Conservation (phyloP, 306 rosid species). For the Arachis stenosperma region DNA sequence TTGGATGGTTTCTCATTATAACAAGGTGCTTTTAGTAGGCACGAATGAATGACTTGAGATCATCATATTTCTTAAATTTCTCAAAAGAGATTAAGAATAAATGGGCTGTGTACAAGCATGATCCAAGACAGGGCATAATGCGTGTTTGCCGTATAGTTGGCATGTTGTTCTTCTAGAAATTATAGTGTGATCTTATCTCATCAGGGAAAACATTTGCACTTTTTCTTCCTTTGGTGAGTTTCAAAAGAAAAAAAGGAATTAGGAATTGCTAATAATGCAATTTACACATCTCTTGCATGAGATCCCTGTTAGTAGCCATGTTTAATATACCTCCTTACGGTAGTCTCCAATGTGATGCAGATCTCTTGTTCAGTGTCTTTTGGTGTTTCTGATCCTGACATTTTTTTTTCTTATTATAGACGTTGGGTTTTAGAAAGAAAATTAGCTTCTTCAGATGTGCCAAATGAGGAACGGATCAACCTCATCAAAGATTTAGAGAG, state of each 20-base stretch:
- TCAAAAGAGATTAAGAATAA: not conserved
- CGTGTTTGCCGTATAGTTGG: not conserved
- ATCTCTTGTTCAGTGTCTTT: slow-evolving; percentile 35
- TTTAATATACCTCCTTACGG: slow-evolving; percentile 17
- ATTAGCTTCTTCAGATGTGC: slow-evolving; percentile 91
- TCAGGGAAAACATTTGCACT: not conserved
- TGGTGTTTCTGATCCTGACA: slow-evolving; percentile 41
- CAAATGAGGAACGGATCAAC: slow-evolving; percentile 83
- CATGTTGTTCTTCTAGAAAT: slow-evolving; percentile 1
- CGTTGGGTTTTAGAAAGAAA: slow-evolving; percentile 91
- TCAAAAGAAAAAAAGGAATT: slow-evolving; percentile 10
- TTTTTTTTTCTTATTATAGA: slow-evolving; percentile 49
- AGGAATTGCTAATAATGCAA: not conserved
- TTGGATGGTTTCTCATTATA: slow-evolving; percentile 20
- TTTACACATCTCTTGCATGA: too few species aligned
- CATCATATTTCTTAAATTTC: slow-evolving; percentile 30
- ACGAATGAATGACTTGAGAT: slow-evolving; percentile 1
- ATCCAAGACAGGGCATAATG: too few species aligned
- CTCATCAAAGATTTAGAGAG: slow-evolving; percentile 94
- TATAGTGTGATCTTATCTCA: slow-evolving; percentile 28
- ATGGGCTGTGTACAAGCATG: too few species aligned
- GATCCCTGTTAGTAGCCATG: slow-evolving; percentile 18
- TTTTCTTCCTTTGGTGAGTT: slow-evolving; percentile 27
- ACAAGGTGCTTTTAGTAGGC: slow-evolving; percentile 31
- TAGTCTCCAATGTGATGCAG: slow-evolving; percentile 34